These are phyloP conservation scores for Botrytis galanthina DNA, from an alignment of 2,329 filamentous ascomycete species.

Conservation along the genomic window DNA sequence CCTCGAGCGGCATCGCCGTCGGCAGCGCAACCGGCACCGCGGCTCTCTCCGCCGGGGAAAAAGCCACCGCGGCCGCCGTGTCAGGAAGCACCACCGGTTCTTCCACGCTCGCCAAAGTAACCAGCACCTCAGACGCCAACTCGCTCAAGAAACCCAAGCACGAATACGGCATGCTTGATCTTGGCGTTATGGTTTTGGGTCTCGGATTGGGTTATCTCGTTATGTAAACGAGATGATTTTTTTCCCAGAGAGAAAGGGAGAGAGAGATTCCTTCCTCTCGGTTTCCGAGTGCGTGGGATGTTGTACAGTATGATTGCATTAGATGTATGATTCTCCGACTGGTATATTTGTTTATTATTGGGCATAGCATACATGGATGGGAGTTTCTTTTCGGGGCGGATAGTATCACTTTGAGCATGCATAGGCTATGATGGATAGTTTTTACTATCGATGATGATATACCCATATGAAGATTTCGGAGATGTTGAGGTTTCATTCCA, in stretches of 20 bases:
- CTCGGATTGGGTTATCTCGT: slow-evolving; percentile 38
- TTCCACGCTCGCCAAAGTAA: slow-evolving; percentile 32
- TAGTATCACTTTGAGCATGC: background rate
- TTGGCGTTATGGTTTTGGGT: slow-evolving; percentile 35
- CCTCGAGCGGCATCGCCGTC: slow-evolving; percentile 19
- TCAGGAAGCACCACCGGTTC: background rate
- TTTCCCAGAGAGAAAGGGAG: too few relatives aligned
- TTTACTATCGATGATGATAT: slow-evolving; percentile 3
- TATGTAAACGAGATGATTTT: slow-evolving; percentile 32
- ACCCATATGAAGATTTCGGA: background rate
- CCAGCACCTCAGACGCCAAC: slow-evolving; percentile 13
- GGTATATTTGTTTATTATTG: background rate
- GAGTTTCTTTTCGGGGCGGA: background rate
- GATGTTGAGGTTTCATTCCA: background rate
- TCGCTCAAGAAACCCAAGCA: slow-evolving; percentile 29
- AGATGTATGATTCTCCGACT: background rate
- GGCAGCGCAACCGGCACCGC: slow-evolving; percentile 21
- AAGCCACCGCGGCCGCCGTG: background rate
- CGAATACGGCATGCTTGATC: slow-evolving; percentile 34
- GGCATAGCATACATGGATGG: too few relatives aligned
- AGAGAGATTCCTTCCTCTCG: background rate
- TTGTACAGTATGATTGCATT: background rate
- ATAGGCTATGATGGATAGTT: background rate
- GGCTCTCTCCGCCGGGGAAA: slow-evolving; percentile 21
- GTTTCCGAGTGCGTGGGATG: too few relatives aligned